phyloP scores from a whole-genome alignment of 1,284 basidiomycete genomes.

The Tilletia setariae region DNA sequence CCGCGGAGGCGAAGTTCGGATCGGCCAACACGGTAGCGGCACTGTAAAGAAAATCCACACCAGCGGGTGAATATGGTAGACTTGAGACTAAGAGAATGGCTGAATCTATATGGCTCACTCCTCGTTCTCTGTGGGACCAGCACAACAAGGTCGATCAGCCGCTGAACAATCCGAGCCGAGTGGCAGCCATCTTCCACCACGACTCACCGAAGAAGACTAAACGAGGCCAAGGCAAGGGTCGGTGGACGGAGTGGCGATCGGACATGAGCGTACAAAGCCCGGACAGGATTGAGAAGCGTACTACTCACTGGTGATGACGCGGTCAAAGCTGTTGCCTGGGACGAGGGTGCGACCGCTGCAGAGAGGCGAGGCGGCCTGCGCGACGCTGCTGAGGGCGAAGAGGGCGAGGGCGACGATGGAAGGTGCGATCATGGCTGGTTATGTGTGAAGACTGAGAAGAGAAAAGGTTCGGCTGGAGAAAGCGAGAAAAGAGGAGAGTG shows the following conservation, averaged over 20 bases:
- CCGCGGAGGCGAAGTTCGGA: slow-evolving; percentile 2
- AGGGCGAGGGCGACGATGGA: slow-evolving; percentile 12
- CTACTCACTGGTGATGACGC: slow-evolving; percentile 16
- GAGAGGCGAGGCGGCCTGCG: slow-evolving; percentile 19
- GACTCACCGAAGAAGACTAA: slow-evolving; percentile 16
- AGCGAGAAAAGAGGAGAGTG: too few species aligned
- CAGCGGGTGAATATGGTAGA: neutral
- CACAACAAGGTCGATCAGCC: too few species aligned
- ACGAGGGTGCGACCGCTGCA: slow-evolving; percentile 18
- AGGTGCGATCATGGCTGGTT: slow-evolving; percentile 1
- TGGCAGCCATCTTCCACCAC: too few species aligned
- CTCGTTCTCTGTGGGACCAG: slow-evolving; percentile 15
- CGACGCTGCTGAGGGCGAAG: slow-evolving; percentile 3
- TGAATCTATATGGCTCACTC: too few species aligned
- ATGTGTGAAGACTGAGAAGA: too few species aligned
- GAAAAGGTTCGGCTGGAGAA: neutral
- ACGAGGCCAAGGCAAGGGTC: neutral
- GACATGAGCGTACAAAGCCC: too few species aligned
- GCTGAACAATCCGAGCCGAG: too few species aligned
- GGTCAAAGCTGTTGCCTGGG: slow-evolving; percentile 17
- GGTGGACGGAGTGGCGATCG: neutral
- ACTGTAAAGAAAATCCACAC: neutral
- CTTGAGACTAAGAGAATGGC: too few species aligned
- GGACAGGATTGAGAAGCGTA: too few species aligned
- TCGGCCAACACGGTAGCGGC: neutral